Evolutionary conservation across 768 basidiomycete species (phyloP).

Genomic region (Psilocybe subaeruginosa): DNA sequence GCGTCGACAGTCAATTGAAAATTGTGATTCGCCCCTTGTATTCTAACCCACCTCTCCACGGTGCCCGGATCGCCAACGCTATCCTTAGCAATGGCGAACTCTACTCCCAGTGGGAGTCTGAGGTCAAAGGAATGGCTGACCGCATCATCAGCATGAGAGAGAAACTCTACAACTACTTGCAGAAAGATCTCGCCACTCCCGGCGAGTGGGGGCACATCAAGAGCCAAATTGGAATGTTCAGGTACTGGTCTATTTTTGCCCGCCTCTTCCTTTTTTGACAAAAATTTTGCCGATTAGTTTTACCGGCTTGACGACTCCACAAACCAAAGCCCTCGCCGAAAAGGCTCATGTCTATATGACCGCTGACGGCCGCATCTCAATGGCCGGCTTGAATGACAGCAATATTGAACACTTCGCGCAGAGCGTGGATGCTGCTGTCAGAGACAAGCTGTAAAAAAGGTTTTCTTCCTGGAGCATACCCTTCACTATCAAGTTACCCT

Average conservation of each 20-base stretch:
- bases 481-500: slow-evolving; percentile 8
- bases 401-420: slow-evolving; percentile 93
- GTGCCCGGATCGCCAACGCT: slow-evolving; percentile 83
- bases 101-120: slow-evolving; percentile 85
- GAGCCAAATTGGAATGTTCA: slow-evolving; percentile 97
- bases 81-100: slow-evolving; percentile 78
- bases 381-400: slow-evolving; percentile 84
- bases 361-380: slow-evolving; percentile 90
- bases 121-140: slow-evolving; percentile 95
- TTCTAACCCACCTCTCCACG: slow-evolving; percentile 95
- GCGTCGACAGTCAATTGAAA: slow-evolving; percentile 93
- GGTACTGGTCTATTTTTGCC: slow-evolving; percentile 49
- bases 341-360: slow-evolving; percentile 95
- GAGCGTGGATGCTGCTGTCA: slow-evolving; percentile 82
- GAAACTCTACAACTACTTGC: slow-evolving; percentile 76
- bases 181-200: slow-evolving; percentile 82
- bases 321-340: slow-evolving; percentile 82
- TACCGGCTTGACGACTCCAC: slow-evolving; percentile 80
- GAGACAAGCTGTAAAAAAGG: slow-evolving; percentile 63
- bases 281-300: slow-evolving; percentile 50
- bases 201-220: slow-evolving; percentile 96
- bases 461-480: slow-evolving; percentile 13
- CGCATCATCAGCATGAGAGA: slow-evolving; percentile 94
- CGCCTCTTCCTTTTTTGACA: background rate
- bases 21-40: slow-evolving; percentile 96